Evolutionary conservation across 805 yeast species (phyloP).

Genomic region (Saccharomycopsis amapae): DNA sequence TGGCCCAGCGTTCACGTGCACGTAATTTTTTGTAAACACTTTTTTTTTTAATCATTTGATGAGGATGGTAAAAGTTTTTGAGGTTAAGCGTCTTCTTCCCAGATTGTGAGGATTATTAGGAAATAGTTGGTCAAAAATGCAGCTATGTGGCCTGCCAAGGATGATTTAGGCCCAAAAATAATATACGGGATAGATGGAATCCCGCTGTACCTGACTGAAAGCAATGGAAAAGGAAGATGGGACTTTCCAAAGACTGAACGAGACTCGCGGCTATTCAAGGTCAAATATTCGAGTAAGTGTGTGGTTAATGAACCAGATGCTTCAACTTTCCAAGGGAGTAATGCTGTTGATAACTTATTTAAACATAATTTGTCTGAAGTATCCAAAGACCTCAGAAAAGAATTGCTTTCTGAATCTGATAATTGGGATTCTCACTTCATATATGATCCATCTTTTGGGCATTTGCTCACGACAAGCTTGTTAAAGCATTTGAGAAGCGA

Average conservation of each 20-base stretch:
- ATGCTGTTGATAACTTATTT: background rate
- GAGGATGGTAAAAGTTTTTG: too few relatives aligned
- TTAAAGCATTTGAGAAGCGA: conserved; percentile 12
- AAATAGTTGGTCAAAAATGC: background rate
- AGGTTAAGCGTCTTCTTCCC: too few relatives aligned
- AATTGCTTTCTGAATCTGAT: background rate
- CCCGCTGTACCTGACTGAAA: background rate
- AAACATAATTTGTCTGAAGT: background rate
- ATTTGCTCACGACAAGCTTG: conserved; percentile 20
- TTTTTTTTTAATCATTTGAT: too few relatives aligned
- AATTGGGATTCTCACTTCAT: conserved; percentile 11
- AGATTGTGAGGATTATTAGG: too few relatives aligned
- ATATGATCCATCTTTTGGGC: conserved; percentile 7
- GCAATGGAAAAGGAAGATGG: background rate
- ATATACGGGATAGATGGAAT: conserved; percentile 15
- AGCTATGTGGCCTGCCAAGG: conserved; percentile 17
- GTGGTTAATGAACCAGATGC: background rate
- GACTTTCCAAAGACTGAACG: background rate
- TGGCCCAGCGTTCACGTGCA: too few relatives aligned
- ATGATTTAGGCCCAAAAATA: conserved; percentile 4
- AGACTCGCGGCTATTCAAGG: conserved; percentile 4
- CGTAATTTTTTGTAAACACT: too few relatives aligned
- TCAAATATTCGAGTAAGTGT: conserved; percentile 9
- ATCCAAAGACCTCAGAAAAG: background rate
- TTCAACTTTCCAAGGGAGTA: too few relatives aligned